These are phyloP conservation scores for Prunella vulgaris DNA, from an alignment of 257 asterid species.

Conservation along the genomic window DNA sequence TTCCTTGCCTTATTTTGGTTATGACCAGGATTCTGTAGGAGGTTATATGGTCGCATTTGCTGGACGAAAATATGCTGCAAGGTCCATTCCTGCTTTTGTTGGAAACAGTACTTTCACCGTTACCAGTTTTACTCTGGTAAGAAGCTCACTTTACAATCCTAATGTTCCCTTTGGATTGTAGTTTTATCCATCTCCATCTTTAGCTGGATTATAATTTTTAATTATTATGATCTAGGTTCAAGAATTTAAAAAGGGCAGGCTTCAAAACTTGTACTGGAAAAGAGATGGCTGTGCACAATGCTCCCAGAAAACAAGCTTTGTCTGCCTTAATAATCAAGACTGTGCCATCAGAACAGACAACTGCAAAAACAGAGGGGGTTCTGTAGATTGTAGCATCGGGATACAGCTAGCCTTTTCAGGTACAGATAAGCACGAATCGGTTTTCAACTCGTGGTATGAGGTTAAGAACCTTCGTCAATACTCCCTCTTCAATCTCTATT, in stretches of 20 bases:
- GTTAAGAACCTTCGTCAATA: constrained; percentile 90
- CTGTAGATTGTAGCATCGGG: constrained; percentile 86
- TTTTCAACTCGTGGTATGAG: constrained; percentile 96
- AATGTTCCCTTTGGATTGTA: neutral
- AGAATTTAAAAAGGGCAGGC: constrained; percentile 89
- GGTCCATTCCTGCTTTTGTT: constrained; percentile 81
- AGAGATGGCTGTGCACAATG: constrained; percentile 82
- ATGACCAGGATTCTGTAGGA: constrained; percentile 62
- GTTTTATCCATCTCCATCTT: neutral
- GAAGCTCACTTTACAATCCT: constrained; percentile 15
- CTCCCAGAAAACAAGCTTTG: constrained; percentile 51
- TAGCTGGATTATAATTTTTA: neutral
- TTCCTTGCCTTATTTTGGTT: neutral
- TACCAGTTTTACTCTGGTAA: constrained; percentile 93
- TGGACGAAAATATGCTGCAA: constrained; percentile 87
- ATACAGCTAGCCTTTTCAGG: constrained; percentile 93
- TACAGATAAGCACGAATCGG: constrained; percentile 75
- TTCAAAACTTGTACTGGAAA: constrained; percentile 91
- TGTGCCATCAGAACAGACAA: constrained; percentile 72
- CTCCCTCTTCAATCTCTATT: constrained; percentile 73
- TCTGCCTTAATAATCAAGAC: constrained; percentile 80
- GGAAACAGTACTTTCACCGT: constrained; percentile 62
- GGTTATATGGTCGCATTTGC: constrained; percentile 99
- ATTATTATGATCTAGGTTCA: constrained; percentile 48
- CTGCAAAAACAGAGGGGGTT: constrained; percentile 73